A percentile compares a stretch with the other conserved stretches of the same genome.
phyloP scores from a whole-genome alignment of 2,329 filamentous ascomycete genomes.

The Biscogniauxia marginata region DNA sequence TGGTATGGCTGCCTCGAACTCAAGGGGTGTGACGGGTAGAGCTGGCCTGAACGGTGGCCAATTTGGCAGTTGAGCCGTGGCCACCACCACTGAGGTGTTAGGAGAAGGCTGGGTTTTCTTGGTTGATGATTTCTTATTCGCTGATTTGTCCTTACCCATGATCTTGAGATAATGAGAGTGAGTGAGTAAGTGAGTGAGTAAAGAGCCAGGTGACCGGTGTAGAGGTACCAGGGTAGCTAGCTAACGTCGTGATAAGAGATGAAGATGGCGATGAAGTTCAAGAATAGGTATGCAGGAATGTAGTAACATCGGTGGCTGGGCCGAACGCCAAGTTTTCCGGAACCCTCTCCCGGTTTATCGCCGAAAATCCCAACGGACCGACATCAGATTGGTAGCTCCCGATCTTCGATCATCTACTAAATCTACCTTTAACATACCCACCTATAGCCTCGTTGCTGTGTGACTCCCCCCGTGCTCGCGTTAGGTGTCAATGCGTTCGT shows the following conservation, averaged over 20 bases:
- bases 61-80: conserved; percentile 38
- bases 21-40: conserved; percentile 63
- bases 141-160: conserved; percentile 20
- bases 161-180: neutral
- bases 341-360: neutral
- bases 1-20: conserved; percentile 51
- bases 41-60: conserved; percentile 74
- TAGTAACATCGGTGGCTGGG: neutral
- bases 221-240: neutral
- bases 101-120: conserved; percentile 17
- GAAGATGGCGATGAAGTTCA: neutral
- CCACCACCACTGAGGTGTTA: conserved; percentile 10
- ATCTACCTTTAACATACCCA: neutral
- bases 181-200: neutral
- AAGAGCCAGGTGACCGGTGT: conserved; percentile 2
- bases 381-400: neutral
- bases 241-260: neutral
- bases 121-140: conserved; percentile 13
- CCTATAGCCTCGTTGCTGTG: neutral
- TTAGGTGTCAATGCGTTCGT: neutral
- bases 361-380: neutral
- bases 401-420: neutral
- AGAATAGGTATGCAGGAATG: neutral
- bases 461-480: too few relatives aligned
- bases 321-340: neutral